Evolutionary conservation across 441 rosid genomes (phyloP), one percentile per base, ranked within the genome.

Genomic region (Erodium texanum): DNA sequence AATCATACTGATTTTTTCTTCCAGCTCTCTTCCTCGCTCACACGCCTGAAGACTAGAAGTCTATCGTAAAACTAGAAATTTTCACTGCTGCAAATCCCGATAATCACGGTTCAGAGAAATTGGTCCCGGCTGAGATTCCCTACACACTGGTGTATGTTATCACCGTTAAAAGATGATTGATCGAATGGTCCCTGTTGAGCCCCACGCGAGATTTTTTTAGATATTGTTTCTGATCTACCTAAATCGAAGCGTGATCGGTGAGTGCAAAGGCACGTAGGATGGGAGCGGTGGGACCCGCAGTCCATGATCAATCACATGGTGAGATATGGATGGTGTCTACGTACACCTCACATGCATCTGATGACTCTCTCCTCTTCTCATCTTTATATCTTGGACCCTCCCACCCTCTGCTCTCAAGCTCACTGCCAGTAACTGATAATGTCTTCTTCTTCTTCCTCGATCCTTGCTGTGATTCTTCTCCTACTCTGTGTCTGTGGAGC

Each of bases 401-500:
- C 48, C 48, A 41, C 48, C 7, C 11, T 41, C 48, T 41, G 48
- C 48, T 41, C 48, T 41, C 48, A 41, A 41, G 48, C 48, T 41
- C 48, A 41, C 48, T 41, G 48, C 12, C 48, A 9, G 48, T 41
- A 9, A 9, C 3, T 56, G 50, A 5, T 56, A 0, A 2, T 65
- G 48, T 9, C 48, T 41, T 41, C 48, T 41, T 41, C 48, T 41
- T 41, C 48, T 4, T 27, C 29, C 29, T 27, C 29, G 48, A 41
- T 12, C 12, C 48, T 36, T 15, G 65, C 14, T 73, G 73, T 66
- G 15, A 67, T 45, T 56, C 19, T 54, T 80, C 72, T 75, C 84
- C 3, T 73, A 84, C 54, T 66, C 81, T 23, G 9, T n/a, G 18
- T 50, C 19, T 48, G 5, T 48, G 56, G 56, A 48, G 56, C 56